Conservation (phyloP, 108 stramenopile species). For the Skeletonema potamos region DNA sequence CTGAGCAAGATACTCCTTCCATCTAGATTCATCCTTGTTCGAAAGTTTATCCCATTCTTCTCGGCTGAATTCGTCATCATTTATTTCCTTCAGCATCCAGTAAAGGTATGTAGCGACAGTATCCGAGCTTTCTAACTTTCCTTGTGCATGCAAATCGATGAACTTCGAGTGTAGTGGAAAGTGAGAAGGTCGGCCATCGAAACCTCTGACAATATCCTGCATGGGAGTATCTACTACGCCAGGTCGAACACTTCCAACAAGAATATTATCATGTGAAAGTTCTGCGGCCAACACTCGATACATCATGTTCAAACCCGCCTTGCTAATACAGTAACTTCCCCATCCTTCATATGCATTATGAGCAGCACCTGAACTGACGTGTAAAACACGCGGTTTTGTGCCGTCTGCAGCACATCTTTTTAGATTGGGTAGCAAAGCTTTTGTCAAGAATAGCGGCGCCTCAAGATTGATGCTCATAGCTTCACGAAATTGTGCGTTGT, state of each 20-base stretch:
- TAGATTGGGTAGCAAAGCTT: constrained; percentile 54
- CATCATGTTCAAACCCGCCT: constrained; percentile 71
- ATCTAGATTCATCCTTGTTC: constrained; percentile 27
- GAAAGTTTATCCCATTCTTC: constrained; percentile 32
- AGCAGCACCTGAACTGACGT: constrained; percentile 64
- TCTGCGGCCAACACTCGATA: constrained; percentile 52
- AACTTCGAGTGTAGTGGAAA: constrained; percentile 54
- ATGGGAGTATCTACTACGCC: constrained; percentile 77
- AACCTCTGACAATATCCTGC: constrained; percentile 64
- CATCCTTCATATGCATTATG: constrained; percentile 61
- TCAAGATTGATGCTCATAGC: constrained; percentile 47
- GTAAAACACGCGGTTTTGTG: constrained; percentile 40
- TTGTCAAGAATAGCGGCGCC: constrained; percentile 61
- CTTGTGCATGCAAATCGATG: constrained; percentile 19
- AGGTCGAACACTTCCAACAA: constrained; percentile 55
- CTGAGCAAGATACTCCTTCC: constrained; percentile 16
- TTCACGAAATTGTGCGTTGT: constrained; percentile 36
- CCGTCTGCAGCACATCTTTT: constrained; percentile 25
- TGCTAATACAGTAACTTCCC: constrained; percentile 64
- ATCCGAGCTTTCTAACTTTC: constrained; percentile 27
- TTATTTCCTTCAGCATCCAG: constrained; percentile 38
- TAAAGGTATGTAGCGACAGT: constrained; percentile 31
- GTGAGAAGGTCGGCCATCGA: constrained; percentile 20
- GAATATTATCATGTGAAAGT: constrained; percentile 39
- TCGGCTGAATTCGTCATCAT: constrained; percentile 27